phyloP scores from a whole-genome alignment of 352 stramenopile species.

The Phytopythium chamaehyphon region DNA sequence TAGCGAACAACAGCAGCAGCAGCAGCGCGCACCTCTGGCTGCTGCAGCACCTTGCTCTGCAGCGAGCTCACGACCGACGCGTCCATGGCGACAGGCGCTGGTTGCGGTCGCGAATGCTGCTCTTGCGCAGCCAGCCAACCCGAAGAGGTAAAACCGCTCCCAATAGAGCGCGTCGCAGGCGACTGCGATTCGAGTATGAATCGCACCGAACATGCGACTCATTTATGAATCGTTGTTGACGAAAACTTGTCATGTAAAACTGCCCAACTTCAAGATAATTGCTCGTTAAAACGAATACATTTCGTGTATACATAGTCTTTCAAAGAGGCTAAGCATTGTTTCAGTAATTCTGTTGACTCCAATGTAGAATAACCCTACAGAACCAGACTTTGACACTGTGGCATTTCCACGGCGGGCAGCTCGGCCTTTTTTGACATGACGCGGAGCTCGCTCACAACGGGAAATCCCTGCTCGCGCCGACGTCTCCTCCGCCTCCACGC shows the following conservation, averaged over 20 bases:
- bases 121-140: background rate
- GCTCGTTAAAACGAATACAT: slow-evolving; percentile 1
- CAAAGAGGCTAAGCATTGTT: too few relatives aligned
- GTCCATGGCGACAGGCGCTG: slow-evolving; percentile 39
- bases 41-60: slow-evolving; percentile 58
- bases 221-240: slow-evolving; percentile 2
- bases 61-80: slow-evolving; percentile 51
- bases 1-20: too few relatives aligned
- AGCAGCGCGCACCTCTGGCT: slow-evolving; percentile 49
- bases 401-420: too few relatives aligned
- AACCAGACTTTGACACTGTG: too few relatives aligned
- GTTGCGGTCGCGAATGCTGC: slow-evolving; percentile 10
- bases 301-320: too few relatives aligned
- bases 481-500: background rate
- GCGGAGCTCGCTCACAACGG: slow-evolving; percentile 3
- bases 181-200: too few relatives aligned
- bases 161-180: too few relatives aligned
- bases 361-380: too few relatives aligned
- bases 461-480: slow-evolving; percentile 1
- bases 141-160: too few relatives aligned
- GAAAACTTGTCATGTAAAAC: slow-evolving; percentile 2
- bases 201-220: too few relatives aligned
- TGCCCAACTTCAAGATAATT: slow-evolving; percentile 2
- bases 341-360: too few relatives aligned
- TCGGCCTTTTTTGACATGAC: slow-evolving; percentile 5